A percentile compares a stretch with the other conserved stretches of the same genome.
Conservation (phyloP, 805 yeast species). For the Spathaspora girioi region DNA sequence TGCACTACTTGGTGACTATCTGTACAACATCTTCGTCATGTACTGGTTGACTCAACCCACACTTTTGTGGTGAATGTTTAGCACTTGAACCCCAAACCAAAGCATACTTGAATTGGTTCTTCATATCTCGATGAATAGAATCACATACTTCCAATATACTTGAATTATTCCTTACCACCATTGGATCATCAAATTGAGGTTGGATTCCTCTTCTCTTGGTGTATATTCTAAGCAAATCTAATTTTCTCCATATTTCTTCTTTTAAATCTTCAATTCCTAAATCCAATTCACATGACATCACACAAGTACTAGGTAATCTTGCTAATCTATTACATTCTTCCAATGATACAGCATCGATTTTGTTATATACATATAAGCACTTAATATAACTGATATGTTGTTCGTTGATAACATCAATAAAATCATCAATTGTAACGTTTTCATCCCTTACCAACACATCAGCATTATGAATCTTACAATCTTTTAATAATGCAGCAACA, state of each 20-base stretch:
- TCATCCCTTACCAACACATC: slow-evolving; percentile 90
- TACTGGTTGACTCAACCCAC: slow-evolving; percentile 80
- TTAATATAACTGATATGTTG: slow-evolving; percentile 84
- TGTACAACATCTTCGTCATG: slow-evolving; percentile 95
- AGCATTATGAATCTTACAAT: slow-evolving; percentile 88
- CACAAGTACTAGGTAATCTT: slow-evolving; percentile 87
- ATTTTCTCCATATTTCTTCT: slow-evolving; percentile 90
- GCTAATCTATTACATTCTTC: slow-evolving; percentile 94
- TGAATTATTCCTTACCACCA: slow-evolving; percentile 80
- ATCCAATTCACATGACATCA: slow-evolving; percentile 87
- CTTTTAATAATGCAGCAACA: slow-evolving; percentile 72
- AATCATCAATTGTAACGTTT: slow-evolving; percentile 85
- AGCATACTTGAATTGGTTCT: slow-evolving; percentile 88
- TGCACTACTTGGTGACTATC: slow-evolving; percentile 73
- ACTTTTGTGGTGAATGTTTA: slow-evolving; percentile 94
- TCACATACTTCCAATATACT: slow-evolving; percentile 87
- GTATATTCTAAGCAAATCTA: slow-evolving; percentile 73
- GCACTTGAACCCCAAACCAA: slow-evolving; percentile 95
- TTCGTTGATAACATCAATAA: slow-evolving; percentile 85
- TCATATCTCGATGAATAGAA: slow-evolving; percentile 87
- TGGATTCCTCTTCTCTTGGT: slow-evolving; percentile 82
- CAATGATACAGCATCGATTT: slow-evolving; percentile 89
- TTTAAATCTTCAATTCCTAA: slow-evolving; percentile 84
- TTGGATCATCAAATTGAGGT: slow-evolving; percentile 84
- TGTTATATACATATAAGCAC: slow-evolving; percentile 91